A percentile compares a stretch with the other conserved stretches of the same genome.
Conservation (phyloP, 2,329 filamentous ascomycete genomes). For the Clonostachys byssicola region DNA sequence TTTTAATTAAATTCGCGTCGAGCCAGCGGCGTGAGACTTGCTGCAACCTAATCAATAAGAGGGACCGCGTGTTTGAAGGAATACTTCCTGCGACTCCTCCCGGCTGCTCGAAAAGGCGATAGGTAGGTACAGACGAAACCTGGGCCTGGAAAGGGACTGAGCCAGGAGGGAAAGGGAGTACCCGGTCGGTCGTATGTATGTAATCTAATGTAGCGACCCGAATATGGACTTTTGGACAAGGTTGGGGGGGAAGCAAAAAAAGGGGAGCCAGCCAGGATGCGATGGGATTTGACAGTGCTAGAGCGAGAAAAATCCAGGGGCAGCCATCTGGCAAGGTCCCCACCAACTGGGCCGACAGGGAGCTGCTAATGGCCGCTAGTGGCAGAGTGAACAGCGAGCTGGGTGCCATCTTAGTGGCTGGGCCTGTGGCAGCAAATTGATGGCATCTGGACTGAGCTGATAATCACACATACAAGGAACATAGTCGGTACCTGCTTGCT, state of each 20-base stretch:
- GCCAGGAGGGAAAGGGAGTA: not conserved
- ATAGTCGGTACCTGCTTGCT: too few relatives aligned
- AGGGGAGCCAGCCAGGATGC: not conserved
- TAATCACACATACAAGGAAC: too few relatives aligned
- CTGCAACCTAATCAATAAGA: too few relatives aligned
- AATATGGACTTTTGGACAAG: not conserved
- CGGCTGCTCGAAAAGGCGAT: not conserved
- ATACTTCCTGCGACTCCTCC: not conserved
- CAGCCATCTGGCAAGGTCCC: not conserved
- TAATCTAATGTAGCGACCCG: not conserved
- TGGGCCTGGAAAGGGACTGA: not conserved
- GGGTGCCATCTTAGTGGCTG: too few relatives aligned
- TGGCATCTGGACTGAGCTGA: too few relatives aligned
- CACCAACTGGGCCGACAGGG: too few relatives aligned
- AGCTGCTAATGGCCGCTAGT: too few relatives aligned
- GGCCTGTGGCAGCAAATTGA: too few relatives aligned
- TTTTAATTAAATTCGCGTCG: conserved; percentile 29
- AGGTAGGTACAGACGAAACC: not conserved
- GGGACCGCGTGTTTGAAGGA: not conserved
- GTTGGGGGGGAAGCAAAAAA: not conserved
- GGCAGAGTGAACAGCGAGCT: too few relatives aligned
- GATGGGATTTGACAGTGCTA: too few relatives aligned
- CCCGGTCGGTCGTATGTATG: not conserved
- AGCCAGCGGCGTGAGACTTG: not conserved
- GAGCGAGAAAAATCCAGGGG: conserved; percentile 1